phyloP scores from a whole-genome alignment of 2,329 filamentous ascomycete genomes.

The Coleophoma cylindrospora region DNA sequence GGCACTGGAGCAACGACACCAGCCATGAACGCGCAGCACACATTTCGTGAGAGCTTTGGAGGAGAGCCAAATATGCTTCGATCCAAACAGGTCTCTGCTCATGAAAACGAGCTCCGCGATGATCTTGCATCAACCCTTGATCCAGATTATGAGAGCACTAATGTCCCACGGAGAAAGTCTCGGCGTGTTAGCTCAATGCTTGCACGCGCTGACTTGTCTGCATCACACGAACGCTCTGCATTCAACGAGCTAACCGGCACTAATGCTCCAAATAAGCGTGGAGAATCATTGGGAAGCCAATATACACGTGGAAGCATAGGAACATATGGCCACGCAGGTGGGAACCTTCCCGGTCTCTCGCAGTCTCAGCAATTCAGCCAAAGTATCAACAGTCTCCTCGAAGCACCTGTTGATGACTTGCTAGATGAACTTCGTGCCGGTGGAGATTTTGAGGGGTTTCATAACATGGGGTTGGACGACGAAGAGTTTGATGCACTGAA shows the following conservation, averaged over 20 bases:
- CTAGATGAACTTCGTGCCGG: slow-evolving; percentile 62
- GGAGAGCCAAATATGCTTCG: slow-evolving; percentile 8
- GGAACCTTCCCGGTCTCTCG: slow-evolving; percentile 4
- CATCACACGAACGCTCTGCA: slow-evolving; percentile 74
- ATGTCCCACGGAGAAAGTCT: slow-evolving; percentile 52
- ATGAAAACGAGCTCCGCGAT: slow-evolving; percentile 17
- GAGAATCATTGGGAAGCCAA: slow-evolving; percentile 68
- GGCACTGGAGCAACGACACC: slow-evolving; percentile 75
- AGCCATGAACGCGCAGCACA: slow-evolving; percentile 50
- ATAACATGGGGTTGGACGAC: slow-evolving; percentile 68
- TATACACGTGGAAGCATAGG: slow-evolving; percentile 54
- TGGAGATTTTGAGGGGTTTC: slow-evolving; percentile 61
- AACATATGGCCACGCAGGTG: slow-evolving; percentile 8
- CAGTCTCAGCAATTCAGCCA: slow-evolving; percentile 30
- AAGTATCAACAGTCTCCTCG: slow-evolving; percentile 56
- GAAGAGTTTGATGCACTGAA: slow-evolving; percentile 66
- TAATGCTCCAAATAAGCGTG: slow-evolving; percentile 33
- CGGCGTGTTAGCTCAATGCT: slow-evolving; percentile 88
- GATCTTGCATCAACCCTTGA: slow-evolving; percentile 69
- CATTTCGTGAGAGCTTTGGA: slow-evolving; percentile 74
- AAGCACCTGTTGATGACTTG: slow-evolving; percentile 63
- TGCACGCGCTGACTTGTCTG: slow-evolving; percentile 79
- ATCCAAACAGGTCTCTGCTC: slow-evolving; percentile 13
- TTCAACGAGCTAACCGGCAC: slow-evolving; percentile 62
- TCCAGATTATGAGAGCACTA: slow-evolving; percentile 54